Percentiles rank a stretch among this genome's conserved stretches.
Evolutionary conservation across 306 rosid species (phyloP).

Genomic region (Cucumis melo): DNA sequence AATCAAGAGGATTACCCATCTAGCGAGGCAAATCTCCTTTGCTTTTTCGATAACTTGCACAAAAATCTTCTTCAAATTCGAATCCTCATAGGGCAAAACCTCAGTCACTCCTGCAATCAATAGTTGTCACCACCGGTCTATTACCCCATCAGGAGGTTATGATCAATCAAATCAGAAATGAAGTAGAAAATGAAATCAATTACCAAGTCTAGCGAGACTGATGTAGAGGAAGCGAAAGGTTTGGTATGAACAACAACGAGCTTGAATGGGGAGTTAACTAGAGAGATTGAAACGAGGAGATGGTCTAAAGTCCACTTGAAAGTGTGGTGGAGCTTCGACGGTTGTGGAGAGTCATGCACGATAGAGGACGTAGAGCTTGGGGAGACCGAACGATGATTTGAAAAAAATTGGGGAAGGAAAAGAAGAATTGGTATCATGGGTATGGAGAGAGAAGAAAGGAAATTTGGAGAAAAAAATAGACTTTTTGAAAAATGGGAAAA

Average conservation of each 20-base stretch:
- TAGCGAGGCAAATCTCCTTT: too few relatives aligned
- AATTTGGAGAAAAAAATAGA: too few relatives aligned
- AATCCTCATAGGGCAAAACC: slow-evolving; percentile 10
- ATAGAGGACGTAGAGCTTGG: too few relatives aligned
- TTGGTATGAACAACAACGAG: slow-evolving; percentile 33
- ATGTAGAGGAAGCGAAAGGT: slow-evolving; percentile 22
- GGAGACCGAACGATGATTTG: too few relatives aligned
- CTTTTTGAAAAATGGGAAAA: too few relatives aligned
- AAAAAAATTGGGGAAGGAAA: too few relatives aligned
- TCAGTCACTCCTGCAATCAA: slow-evolving; percentile 4
- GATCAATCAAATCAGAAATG: background rate
- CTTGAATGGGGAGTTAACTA: slow-evolving; percentile 19
- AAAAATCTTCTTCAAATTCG: slow-evolving; percentile 27
- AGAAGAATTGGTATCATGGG: too few relatives aligned
- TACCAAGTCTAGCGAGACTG: slow-evolving; percentile 23
- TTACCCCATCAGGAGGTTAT: background rate
- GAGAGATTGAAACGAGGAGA: slow-evolving; percentile 20
- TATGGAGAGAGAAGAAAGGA: too few relatives aligned
- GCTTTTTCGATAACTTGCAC: slow-evolving; percentile 28
- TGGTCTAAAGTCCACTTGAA: slow-evolving; percentile 34
- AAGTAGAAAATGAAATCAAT: too few relatives aligned
- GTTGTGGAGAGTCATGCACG: too few relatives aligned
- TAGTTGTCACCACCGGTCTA: background rate
- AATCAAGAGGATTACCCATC: slow-evolving; percentile 15
- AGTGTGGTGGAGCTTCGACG: too few relatives aligned